A percentile compares a stretch with the other conserved stretches of the same genome.
Evolutionary conservation across 805 yeast genomes (phyloP).

Genomic region (Kuraishia molischiana): DNA sequence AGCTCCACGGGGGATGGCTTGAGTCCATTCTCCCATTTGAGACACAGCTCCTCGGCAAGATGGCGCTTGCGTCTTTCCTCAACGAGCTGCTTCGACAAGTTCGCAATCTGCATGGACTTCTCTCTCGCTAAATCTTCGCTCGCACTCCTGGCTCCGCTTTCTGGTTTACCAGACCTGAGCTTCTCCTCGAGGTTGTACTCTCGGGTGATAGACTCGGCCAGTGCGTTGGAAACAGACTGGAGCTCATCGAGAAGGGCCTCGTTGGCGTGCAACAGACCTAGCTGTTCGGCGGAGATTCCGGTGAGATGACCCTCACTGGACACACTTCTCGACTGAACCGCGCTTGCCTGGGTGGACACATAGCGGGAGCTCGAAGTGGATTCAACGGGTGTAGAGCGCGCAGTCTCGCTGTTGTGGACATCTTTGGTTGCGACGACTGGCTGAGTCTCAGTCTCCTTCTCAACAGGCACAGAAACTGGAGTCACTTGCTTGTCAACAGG

Average conservation of each 20-base stretch:
- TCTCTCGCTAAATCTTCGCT: conserved; percentile 23
- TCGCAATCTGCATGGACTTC: conserved; percentile 33
- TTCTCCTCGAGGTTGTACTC: conserved; percentile 52
- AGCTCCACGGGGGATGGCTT: conserved; percentile 46
- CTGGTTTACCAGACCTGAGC: conserved; percentile 12
- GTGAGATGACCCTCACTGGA: not conserved
- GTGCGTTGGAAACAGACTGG: conserved; percentile 58
- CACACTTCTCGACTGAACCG: not conserved
- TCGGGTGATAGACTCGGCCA: conserved; percentile 62
- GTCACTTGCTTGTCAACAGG: not conserved
- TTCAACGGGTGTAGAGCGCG: not conserved
- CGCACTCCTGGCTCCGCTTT: not conserved
- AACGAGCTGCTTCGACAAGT: conserved; percentile 45
- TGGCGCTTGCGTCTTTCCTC: conserved; percentile 58
- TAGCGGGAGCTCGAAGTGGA: too few relatives aligned
- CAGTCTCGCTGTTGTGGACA: not conserved
- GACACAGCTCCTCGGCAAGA: conserved; percentile 62
- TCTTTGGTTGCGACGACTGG: not conserved
- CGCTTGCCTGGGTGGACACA: not conserved
- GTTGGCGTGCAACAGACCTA: conserved; percentile 52
- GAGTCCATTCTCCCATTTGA: conserved; percentile 42
- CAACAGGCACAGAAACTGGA: not conserved
- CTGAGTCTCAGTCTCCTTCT: too few relatives aligned
- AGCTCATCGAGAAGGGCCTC: conserved; percentile 51
- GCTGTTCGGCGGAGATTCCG: conserved; percentile 46